Evolutionary conservation across 805 yeast species (phyloP), one percentile per base, ranked within the genome.

Genomic region (Alloascoidea africana): DNA sequence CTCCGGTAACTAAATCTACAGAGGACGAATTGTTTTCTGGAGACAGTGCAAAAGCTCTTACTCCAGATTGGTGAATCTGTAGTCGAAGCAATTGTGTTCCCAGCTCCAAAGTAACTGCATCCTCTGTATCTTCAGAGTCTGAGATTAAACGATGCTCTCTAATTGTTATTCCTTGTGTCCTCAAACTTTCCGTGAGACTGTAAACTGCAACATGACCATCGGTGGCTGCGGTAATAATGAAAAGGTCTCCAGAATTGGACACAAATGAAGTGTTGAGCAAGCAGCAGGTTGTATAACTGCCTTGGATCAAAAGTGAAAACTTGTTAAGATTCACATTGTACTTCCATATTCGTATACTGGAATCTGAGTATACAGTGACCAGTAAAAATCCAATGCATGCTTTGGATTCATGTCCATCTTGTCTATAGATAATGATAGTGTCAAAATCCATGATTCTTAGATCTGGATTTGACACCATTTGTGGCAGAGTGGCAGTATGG

Each of bases 401-500:
- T 18, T 42, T 41, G 2, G 53, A 38, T 14, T 42, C 46, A 4
- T 46, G 48, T 1, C 32, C 36, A 4, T 36, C 32, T 13, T 46
- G 39, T 1, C 38, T 39, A n/a, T 49, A 48, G 2, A 66, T 58
- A 33, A 65, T 62, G 11, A 65, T 42, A 4, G 70, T 57, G 43
- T 67, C 78, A 50, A 86, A 79, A 54, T 82, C 94, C 96, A 86
- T 89, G 39, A 89, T 75, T 45, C 98, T 65, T 42, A 91, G 62
- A 54, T 91, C 97, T 0, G 94, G 94, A 40, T 11, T 63, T 64
- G 5, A 65, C 54, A 1, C 66, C 59, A 1, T 84, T 73, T 2
- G 30, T 23, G 70, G 72, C 18, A 87, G 57, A 1, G 70, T 56
- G 3, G 76, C 68, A 35, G 58, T 58, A 32, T 74, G 63, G 0